Evolutionary conservation across 106 monocot genomes (phyloP), one percentile per base, ranked within the genome.

Genomic region (Hemerocallis citrina): DNA sequence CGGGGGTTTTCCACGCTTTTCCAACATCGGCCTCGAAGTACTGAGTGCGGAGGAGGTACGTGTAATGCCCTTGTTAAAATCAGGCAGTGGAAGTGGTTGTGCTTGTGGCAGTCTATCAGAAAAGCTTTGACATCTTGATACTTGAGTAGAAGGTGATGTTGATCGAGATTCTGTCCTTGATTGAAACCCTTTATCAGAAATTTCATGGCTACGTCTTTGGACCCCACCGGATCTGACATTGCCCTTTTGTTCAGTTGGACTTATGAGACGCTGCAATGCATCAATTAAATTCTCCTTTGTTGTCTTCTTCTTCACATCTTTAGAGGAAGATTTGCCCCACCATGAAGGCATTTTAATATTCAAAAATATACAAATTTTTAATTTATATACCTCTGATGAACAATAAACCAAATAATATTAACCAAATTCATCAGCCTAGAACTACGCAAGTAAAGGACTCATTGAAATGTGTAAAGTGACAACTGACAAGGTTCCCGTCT

Each of bases 321-420:
- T 94, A 10, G 94, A 89, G 19, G 83, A 86, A 51, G 86, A 95
- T 67, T 83, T 94, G 13, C 89, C 83, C 89, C 89, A 95, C 89
- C 89, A 86, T 68, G 86, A 70, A 35, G 86, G 89, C 94, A 95
- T 95, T 57, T 83, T 79, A 65, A 56, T 16, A 31, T 45, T 11
- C 7, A 60, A 71, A 46, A 6, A 7, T 32, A 44, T 23, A 14
- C 9, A 31, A 41, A 34, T 38, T 13, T 32, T 39, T 11, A 55
- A 10, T 42, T 52, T 48, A 17, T 40, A 37, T 15, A n/a, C 35
- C 34, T 32, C 55, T 6, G 34, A 52, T 23, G 13, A 5, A n/a
- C 14, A 23, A 32, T 13, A 29, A 34, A 12, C 49, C 14, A 59
- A 62, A 41, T 16, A 19, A 48, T 20, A 20, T 6, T 29, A 57